Percentiles rank a stretch among this genome's conserved stretches.
phyloP scores from a whole-genome alignment of 2,329 filamentous ascomycete species.

The Botrytis fabae region DNA sequence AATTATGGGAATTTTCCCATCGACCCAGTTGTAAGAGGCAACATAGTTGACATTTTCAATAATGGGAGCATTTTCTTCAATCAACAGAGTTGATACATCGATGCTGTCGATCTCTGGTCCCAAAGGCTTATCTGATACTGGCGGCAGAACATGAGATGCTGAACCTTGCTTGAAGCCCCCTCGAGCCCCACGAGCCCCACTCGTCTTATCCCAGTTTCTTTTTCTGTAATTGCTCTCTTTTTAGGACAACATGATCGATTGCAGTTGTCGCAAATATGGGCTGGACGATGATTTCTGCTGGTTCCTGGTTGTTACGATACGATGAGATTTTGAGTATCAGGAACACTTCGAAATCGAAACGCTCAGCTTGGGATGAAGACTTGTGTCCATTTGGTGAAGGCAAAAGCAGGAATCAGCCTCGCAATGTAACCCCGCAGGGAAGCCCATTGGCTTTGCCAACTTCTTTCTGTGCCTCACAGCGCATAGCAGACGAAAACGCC shows the following conservation, averaged over 20 bases:
- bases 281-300: neutral
- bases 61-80: constrained; percentile 32
- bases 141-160: constrained; percentile 1
- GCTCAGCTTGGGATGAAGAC: neutral
- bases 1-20: constrained; percentile 43
- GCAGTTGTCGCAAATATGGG: neutral
- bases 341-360: neutral
- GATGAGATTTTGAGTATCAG: neutral
- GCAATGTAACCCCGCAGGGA: neutral
- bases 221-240: neutral
- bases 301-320: neutral
- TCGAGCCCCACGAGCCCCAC: neutral
- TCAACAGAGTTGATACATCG: constrained; percentile 26
- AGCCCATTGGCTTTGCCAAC: neutral
- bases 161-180: constrained; percentile 2
- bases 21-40: constrained; percentile 55
- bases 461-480: neutral
- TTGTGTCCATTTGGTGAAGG: neutral
- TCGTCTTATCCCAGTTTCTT: neutral
- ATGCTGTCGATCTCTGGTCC: constrained; percentile 30
- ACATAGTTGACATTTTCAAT: constrained; percentile 47
- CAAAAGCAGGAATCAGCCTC: neutral
- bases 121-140: constrained; percentile 22
- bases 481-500: neutral
- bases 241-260: neutral